Evolutionary conservation across 352 stramenopile genomes (phyloP).

Genomic region (Phytophthora cactorum): DNA sequence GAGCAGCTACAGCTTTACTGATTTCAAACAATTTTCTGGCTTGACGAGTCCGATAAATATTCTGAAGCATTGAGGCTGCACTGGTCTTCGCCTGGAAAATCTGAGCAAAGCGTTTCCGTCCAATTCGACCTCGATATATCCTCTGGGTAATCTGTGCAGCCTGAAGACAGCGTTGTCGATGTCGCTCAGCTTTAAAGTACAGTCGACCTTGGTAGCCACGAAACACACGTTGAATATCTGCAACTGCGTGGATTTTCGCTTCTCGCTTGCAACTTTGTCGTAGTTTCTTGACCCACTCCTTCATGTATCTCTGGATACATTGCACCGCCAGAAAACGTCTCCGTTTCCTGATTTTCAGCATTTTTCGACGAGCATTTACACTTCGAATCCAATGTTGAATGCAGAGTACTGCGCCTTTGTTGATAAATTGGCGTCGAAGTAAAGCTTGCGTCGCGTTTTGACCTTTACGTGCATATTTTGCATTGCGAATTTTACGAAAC

Average conservation of each 20-base stretch:
- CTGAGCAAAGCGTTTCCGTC: conserved; percentile 32
- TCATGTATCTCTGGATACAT: conserved; percentile 60
- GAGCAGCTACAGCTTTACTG: conserved; percentile 48
- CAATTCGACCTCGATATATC: conserved; percentile 35
- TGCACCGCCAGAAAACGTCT: conserved; percentile 45
- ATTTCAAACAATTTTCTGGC: conserved; percentile 63
- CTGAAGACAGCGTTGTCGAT: conserved; percentile 37
- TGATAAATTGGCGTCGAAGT: conserved; percentile 55
- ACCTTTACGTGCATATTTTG: conserved; percentile 50
- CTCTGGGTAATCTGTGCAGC: conserved; percentile 47
- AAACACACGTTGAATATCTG: conserved; percentile 53
- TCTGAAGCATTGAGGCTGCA: conserved; percentile 52
- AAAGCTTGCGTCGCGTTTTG: conserved; percentile 63
- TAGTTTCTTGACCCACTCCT: conserved; percentile 53
- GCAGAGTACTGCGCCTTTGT: conserved; percentile 44
- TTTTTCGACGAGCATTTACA: conserved; percentile 44
- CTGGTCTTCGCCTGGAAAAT: conserved; percentile 38
- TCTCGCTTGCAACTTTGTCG: conserved; percentile 41
- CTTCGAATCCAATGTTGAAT: conserved; percentile 61
- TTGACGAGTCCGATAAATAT: conserved; percentile 52
- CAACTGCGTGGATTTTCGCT: conserved; percentile 39
- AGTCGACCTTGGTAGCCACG: conserved; percentile 47
- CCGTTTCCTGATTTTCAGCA: conserved; percentile 56
- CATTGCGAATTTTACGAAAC: conserved; percentile 73
- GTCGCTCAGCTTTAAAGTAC: conserved; percentile 33